Base-by-base conservation (phyloP, 225 moss, liverwort and hornwort species). In the Thuidium tamariscinum region DNA sequence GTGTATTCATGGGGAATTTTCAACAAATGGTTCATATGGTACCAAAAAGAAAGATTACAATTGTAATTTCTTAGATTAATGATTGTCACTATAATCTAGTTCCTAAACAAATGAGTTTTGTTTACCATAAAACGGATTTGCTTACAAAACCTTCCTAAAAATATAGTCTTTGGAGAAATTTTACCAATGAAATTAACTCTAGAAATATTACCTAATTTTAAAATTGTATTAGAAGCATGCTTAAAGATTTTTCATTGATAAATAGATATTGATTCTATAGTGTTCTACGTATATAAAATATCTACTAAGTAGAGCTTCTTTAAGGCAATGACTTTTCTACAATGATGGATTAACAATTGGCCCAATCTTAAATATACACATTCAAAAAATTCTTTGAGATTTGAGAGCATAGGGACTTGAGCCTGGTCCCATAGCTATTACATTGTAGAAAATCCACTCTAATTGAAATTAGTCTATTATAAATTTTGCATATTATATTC, bases 181-280 rank as follows among this genome's bases (percentile, higher is more conserved):
- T 70, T 2, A 42, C 42, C 5, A 42, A 70, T 42, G 27, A 70
- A 42, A 14, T 42, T 27, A 26, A 70, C 1, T 16, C 0, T 27
- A 0, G 1, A 1, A 42, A 15, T 8, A 42, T 2, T 26, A 42
- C 2, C 5, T 42, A 26, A 69, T 69, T 69, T 41, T 69, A 5
- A 41, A 2, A 41, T 0, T 69, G 0, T 25, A 26, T 2, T 7
- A 14, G 0, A 2, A 22, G 4, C 4, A 4, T 25, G 26, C 1
- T 3, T 15, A 41, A 42, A 41, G 26, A 26, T 42, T 69, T 69
- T 42, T 68, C 5, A 41, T 5, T 69, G 9, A 69, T 69, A 42
- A 41, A 26, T 69, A 69, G 15, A 42, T 26, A 25, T 41, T 26
- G 5, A 69, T 26, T 69, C 15, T 2, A 69, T 4, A 41, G n/a